phyloP scores from a whole-genome alignment of 2,329 filamentous ascomycete species.

The Neonectria sp. region DNA sequence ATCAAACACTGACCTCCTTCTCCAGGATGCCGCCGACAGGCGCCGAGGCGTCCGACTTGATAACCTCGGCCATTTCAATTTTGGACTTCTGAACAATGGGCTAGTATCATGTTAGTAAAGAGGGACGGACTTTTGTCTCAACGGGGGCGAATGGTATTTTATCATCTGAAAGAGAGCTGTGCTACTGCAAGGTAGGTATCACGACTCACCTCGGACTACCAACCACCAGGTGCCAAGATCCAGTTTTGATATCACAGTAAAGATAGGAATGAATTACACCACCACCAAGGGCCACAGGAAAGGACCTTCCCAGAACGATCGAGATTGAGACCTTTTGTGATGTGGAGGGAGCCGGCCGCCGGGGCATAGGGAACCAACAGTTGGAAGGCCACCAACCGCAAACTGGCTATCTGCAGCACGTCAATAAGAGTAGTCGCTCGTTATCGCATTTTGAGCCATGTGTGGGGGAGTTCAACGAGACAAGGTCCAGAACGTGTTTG shows the following conservation, averaged over 20 bases:
- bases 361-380: not conserved
- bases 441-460: not conserved
- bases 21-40: constrained; percentile 3
- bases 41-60: not conserved
- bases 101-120: not conserved
- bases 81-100: not conserved
- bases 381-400: not conserved
- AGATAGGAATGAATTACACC: not conserved
- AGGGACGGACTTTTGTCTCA: not conserved
- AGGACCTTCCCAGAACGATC: not conserved
- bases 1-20: not conserved
- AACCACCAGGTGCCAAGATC: not conserved
- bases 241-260: not conserved
- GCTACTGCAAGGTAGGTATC: constrained; percentile 1
- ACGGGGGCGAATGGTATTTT: not conserved
- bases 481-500: not conserved
- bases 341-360: not conserved
- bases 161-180: not conserved
- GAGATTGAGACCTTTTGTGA: not conserved
- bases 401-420: not conserved
- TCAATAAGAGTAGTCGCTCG: not conserved
- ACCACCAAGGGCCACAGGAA: not conserved
- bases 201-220: constrained; percentile 1
- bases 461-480: not conserved
- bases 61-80: constrained; percentile 5